Evolutionary conservation across 768 basidiomycete genomes (phyloP), one percentile per base, ranked within the genome.

Genomic region (Suillus hirtellus): DNA sequence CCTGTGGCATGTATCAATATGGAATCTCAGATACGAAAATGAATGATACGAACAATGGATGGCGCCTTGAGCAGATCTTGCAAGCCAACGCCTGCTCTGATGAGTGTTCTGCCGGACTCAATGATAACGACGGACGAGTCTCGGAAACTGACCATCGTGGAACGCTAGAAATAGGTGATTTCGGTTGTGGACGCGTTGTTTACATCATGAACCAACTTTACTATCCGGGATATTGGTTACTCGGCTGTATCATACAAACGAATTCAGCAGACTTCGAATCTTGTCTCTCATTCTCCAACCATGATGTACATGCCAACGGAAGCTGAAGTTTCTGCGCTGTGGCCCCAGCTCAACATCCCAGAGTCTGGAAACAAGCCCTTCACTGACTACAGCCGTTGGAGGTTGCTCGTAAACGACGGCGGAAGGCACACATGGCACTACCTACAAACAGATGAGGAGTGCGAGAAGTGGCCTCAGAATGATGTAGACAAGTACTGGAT

Each of bases 381-480:
- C 67, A 95, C 94, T 0, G 90, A 95, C 77, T 91, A 89, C 71
- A 79, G 85, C 4, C 82, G 86, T 46, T 96, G 94, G 94, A 82
- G 92, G 60, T 76, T 96, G 17, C 82, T 87, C 27, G 85, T 87
- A 34, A 84, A 84, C 63, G 90, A 93, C 60, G 86, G 87, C 21
- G 94, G 94, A 31, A 80, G 92, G 43, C 94, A 96, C 65, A 87
- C 87, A 24, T 96, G 94, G 94, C 85, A 90, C 67, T 95, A 93
- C 73, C 79, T 92, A 8, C 79, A 78, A 49, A 84, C 87, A 0
- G 87, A 90, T 66, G 82, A 86, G 54, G 86, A 90, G 68, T 75
- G 79, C 65, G 73, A 75, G 46, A 78, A 76, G 38, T 90, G 91
- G 90, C 90, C 90, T 17, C 95, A 96, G 77, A 89, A 83, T 40